Percentiles rank a stretch among this genome's conserved stretches.
Evolutionary conservation across 2,329 filamentous ascomycete genomes (phyloP).

Genomic region (Neonectria sp.): DNA sequence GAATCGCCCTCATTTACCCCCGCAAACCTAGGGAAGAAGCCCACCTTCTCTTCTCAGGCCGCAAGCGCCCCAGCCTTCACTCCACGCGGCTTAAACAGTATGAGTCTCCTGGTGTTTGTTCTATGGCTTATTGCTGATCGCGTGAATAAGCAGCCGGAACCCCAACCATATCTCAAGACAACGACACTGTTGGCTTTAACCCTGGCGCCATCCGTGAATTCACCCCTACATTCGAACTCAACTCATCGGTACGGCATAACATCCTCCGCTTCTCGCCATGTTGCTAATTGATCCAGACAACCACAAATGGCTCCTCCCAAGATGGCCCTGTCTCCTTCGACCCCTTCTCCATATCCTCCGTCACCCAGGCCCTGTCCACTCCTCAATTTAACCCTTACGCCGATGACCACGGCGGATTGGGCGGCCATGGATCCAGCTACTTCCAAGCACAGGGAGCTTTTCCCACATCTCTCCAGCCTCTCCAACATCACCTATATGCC

Average conservation of each 20-base stretch:
- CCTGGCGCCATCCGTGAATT: constrained; percentile 72
- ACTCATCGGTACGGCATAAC: constrained; percentile 59
- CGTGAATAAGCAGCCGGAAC: constrained; percentile 50
- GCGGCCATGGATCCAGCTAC: constrained; percentile 72
- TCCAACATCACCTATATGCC: constrained; percentile 94
- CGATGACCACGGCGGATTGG: constrained; percentile 76
- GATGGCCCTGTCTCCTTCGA: constrained; percentile 67
- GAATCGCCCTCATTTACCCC: constrained; percentile 97
- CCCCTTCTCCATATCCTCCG: constrained; percentile 73
- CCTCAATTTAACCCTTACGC: constrained; percentile 82
- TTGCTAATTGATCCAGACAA: constrained; percentile 48
- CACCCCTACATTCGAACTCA: constrained; percentile 70
- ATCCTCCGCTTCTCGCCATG: neutral
- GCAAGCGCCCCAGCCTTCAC: constrained; percentile 92
- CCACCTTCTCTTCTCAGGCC: constrained; percentile 88
- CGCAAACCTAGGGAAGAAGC: constrained; percentile 73
- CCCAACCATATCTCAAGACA: constrained; percentile 58
- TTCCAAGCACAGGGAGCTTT: constrained; percentile 73
- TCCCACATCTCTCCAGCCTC: constrained; percentile 71
- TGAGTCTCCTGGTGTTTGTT: constrained; percentile 31
- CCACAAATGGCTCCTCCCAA: constrained; percentile 64
- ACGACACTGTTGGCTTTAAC: constrained; percentile 66
- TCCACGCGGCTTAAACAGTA: constrained; percentile 72
- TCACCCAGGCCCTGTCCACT: constrained; percentile 66
- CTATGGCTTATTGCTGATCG: constrained; percentile 32